Evolutionary conservation across 1,139 yeast genomes (phyloP), one percentile per base, ranked within the genome.

Genomic region (Entelexis paramagnoliae): DNA sequence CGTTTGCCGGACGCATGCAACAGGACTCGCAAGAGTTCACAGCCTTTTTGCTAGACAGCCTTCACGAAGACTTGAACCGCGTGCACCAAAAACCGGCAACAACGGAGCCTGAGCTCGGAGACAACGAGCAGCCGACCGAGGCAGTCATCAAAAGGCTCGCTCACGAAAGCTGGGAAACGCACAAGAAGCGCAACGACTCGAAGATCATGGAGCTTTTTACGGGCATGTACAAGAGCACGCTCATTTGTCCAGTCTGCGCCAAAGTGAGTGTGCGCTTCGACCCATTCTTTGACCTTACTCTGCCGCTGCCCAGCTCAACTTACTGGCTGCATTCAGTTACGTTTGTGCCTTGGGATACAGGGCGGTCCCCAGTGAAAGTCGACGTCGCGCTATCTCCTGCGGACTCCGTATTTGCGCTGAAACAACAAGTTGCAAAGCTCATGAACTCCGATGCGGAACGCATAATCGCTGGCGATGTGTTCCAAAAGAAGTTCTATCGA

Each of bases 21-120:
- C 98, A 91, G 64, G 98, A 91, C 65, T 86, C 97, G 0, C 98
- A 91, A 66, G 98, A 91, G 65, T 83, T 91, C 62, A 71, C 91
- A 51, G 89, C 96, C 40, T 91, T 87, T 75, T 68, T 91, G 40
- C 72, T 91, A 42, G 98, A 91, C 68, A 93, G 95, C 7, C 72
- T 91, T 44, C 98, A 91, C 63, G 98, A 91, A 65, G 98, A 91
- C 66, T 73, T 91, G 60, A 91, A 91, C 63, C 73, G 96, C 52
- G 83, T 91, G 34, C 66, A 77, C 16, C 71, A 82, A 46, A 91
- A 91, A 63, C 97, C 97, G 0, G 83, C 82, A 57, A 79, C 87
- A 22, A 95, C 87, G 62, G 88, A 88, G 62, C 96, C 97, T 0
- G 96, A 88, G 63, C 69, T 77, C 14, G 79, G 77, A 44, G 84